These are phyloP conservation scores for Epichloe festucae DNA, from an alignment of 2,329 filamentous ascomycete species.

Conservation along the genomic window DNA sequence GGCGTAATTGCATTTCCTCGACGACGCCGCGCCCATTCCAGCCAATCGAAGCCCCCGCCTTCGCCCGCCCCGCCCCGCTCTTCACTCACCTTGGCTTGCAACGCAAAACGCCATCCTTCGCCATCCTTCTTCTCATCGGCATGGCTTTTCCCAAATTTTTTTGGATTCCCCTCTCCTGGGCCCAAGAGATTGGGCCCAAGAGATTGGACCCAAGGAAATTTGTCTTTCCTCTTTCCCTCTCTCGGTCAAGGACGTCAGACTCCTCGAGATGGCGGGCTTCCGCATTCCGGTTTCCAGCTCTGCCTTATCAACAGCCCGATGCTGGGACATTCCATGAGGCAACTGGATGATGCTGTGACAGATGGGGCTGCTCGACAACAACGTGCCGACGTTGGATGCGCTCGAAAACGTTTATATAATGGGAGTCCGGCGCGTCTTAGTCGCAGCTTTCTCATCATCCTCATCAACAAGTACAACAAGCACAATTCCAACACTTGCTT, in stretches of 20 bases:
- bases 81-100: too few relatives aligned
- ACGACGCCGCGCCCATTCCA: background rate
- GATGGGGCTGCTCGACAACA: too few relatives aligned
- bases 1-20: too few relatives aligned
- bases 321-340: background rate
- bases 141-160: slow-evolving; percentile 3
- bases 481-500: too few relatives aligned
- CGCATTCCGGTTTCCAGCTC: background rate
- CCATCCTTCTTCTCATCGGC: background rate
- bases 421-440: background rate
- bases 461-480: background rate
- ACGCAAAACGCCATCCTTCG: background rate
- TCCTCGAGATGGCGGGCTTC: background rate
- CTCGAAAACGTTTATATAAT: background rate
- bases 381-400: background rate
- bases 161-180: slow-evolving; percentile 4
- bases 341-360: background rate
- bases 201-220: background rate
- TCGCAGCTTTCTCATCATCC: background rate
- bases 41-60: background rate
- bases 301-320: background rate
- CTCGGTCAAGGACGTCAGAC: background rate
- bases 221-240: background rate
- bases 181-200: too few relatives aligned
- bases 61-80: too few relatives aligned